Conservation (phyloP, 2,329 filamentous ascomycete genomes). For the Ceratocystis albifundus region DNA sequence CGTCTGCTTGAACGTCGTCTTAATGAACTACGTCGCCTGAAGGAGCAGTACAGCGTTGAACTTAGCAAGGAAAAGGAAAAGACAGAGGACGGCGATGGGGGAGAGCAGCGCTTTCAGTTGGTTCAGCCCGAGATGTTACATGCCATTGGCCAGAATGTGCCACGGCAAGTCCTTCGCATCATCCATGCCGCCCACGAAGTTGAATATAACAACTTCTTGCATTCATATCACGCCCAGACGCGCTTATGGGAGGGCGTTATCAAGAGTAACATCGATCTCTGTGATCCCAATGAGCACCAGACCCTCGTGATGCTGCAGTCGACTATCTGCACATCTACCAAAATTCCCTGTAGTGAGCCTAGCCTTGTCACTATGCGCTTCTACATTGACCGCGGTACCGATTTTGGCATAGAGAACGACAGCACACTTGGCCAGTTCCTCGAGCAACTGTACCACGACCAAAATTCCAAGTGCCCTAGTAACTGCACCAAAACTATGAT, state of each 20-base stretch:
- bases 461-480: slow-evolving; percentile 67
- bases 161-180: slow-evolving; percentile 82
- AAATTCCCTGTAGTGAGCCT: slow-evolving; percentile 84
- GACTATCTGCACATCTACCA: slow-evolving; percentile 83
- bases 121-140: slow-evolving; percentile 96
- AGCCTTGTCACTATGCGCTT: slow-evolving; percentile 83
- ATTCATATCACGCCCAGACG: slow-evolving; percentile 89
- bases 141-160: slow-evolving; percentile 64
- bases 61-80: slow-evolving; percentile 15
- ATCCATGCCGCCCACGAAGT: slow-evolving; percentile 90
- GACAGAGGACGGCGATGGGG: slow-evolving; percentile 41
- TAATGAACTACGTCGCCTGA: slow-evolving; percentile 67
- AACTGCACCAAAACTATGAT: slow-evolving; percentile 81
- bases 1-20: slow-evolving; percentile 81
- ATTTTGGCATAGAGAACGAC: slow-evolving; percentile 62
- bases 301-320: slow-evolving; percentile 93
- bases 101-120: slow-evolving; percentile 72
- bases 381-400: slow-evolving; percentile 82
- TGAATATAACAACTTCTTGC: slow-evolving; percentile 88
- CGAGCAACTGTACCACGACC: slow-evolving; percentile 71
- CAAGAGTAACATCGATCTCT: slow-evolving; percentile 74
- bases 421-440: slow-evolving; percentile 92
- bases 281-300: slow-evolving; percentile 90
- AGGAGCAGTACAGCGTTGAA: slow-evolving; percentile 47
- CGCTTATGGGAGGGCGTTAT: slow-evolving; percentile 95